These are phyloP conservation scores for Colletotrichum tropicicola DNA, from an alignment of 2,329 filamentous ascomycete species.

Conservation along the genomic window DNA sequence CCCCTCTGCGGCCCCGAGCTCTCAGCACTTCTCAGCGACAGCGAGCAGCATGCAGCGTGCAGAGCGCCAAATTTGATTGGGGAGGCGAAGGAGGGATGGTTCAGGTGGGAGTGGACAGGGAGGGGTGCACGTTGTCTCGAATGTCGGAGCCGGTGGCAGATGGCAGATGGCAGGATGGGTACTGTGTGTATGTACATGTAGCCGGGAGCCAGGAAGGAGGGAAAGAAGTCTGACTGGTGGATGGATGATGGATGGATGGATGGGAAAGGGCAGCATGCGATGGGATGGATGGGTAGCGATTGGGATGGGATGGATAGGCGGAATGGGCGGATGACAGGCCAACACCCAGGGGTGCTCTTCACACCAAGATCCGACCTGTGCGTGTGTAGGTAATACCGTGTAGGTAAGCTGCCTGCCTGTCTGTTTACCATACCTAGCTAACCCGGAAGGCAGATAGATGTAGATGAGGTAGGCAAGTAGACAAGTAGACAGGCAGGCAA, in stretches of 20 bases:
- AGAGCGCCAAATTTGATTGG: slow-evolving; percentile 27
- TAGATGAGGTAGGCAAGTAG: too few relatives aligned
- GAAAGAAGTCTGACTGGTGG: slow-evolving; percentile 5
- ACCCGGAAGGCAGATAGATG: too few relatives aligned
- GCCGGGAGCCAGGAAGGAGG: slow-evolving; percentile 26
- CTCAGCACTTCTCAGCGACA: too few relatives aligned
- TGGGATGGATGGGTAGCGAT: neutral
- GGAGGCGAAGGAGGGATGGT: slow-evolving; percentile 29
- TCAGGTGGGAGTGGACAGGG: slow-evolving; percentile 28
- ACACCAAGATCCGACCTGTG: neutral
- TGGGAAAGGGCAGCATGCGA: neutral
- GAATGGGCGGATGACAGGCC: neutral
- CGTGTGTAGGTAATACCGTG: too few relatives aligned
- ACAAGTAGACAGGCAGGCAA: too few relatives aligned
- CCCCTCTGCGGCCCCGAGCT: too few relatives aligned
- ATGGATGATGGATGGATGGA: neutral
- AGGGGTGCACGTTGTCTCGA: slow-evolving; percentile 29
- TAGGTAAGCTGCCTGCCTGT: too few relatives aligned
- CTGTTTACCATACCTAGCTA: too few relatives aligned
- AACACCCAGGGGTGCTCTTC: slow-evolving; percentile 11
- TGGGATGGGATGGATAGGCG: slow-evolving; percentile 5
- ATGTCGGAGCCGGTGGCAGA: slow-evolving; percentile 29
- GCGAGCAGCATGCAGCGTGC: neutral
- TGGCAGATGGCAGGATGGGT: slow-evolving; percentile 21
- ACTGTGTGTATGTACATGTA: slow-evolving; percentile 14